Percentiles rank a stretch among this genome's conserved stretches.
Evolutionary conservation across 306 rosid genomes (phyloP).

Genomic region (Comarum palustre): DNA sequence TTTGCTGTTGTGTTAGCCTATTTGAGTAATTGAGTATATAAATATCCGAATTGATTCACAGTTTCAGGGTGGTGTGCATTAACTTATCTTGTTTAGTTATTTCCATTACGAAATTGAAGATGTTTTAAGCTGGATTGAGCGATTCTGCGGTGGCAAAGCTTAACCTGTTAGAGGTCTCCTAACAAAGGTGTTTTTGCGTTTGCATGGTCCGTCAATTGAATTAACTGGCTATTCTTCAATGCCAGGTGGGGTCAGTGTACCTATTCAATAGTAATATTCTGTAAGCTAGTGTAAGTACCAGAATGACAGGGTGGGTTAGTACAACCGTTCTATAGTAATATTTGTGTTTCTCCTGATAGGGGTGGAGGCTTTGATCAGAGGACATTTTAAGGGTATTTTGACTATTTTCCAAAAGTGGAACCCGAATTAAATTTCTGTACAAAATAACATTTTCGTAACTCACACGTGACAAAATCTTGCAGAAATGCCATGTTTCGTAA

Average conservation of each 20-base stretch:
- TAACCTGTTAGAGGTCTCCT: neutral
- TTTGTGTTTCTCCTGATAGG: neutral
- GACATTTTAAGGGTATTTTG: neutral
- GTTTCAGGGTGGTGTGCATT: neutral
- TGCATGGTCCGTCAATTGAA: neutral
- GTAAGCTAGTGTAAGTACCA: neutral
- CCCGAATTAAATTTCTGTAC: neutral
- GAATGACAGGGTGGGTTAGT: neutral
- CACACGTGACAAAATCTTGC: neutral
- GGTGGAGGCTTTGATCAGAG: neutral
- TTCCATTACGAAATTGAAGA: neutral
- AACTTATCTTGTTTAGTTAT: neutral
- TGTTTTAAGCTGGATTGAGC: neutral
- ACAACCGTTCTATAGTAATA: neutral
- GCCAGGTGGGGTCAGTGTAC: neutral
- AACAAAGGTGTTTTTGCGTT: neutral
- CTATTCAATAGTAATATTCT: neutral
- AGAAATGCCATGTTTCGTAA: neutral
- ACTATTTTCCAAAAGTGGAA: neutral
- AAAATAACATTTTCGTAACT: neutral
- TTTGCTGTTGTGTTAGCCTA: neutral
- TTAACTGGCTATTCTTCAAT: neutral
- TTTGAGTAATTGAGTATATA: neutral
- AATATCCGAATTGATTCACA: neutral
- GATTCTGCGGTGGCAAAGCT: neutral